Conservation (phyloP, 352 stramenopile species). For the Aphanomyces invadans region DNA sequence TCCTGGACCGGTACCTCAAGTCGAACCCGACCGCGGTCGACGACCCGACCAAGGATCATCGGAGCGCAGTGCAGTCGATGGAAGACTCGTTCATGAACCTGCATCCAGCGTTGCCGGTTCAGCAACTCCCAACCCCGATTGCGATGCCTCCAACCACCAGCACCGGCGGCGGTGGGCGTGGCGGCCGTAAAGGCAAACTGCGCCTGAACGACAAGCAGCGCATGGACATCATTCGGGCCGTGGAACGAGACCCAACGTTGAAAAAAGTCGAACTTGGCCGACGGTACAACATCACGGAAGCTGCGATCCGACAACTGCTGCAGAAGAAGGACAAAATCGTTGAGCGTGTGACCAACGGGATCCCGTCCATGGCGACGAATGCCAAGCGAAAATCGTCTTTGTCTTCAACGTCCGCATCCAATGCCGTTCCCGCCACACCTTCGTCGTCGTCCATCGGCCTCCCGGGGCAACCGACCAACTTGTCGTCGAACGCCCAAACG, state of each 20-base stretch:
- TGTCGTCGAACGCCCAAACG: not conserved
- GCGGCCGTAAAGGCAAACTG: conserved; percentile 15
- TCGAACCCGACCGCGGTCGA: not conserved
- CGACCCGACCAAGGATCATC: not conserved
- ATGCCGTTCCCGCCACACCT: not conserved
- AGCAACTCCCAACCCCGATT: not conserved
- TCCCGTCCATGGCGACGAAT: conserved; percentile 67
- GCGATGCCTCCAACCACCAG: not conserved
- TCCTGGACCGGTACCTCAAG: conserved; percentile 62
- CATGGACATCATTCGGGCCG: conserved; percentile 83
- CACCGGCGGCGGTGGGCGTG: not conserved
- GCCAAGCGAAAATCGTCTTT: conserved; percentile 59
- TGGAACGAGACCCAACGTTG: conserved; percentile 68
- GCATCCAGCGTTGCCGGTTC: not conserved
- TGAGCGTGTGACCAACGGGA: conserved; percentile 63
- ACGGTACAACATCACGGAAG: conserved; percentile 78
- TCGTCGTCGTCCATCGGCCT: not conserved
- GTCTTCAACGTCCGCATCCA: not conserved
- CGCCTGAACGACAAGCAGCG: conserved; percentile 84
- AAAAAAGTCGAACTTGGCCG: conserved; percentile 86
- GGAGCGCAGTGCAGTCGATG: not conserved
- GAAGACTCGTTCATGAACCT: conserved; percentile 11
- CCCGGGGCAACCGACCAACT: not conserved
- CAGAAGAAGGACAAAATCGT: conserved; percentile 83
- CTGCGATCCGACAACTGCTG: conserved; percentile 83